Percentiles rank a stretch among this genome's conserved stretches.
Evolutionary conservation across 306 rosid species (phyloP).

Genomic region (Cyamopsis tetragonoloba): DNA sequence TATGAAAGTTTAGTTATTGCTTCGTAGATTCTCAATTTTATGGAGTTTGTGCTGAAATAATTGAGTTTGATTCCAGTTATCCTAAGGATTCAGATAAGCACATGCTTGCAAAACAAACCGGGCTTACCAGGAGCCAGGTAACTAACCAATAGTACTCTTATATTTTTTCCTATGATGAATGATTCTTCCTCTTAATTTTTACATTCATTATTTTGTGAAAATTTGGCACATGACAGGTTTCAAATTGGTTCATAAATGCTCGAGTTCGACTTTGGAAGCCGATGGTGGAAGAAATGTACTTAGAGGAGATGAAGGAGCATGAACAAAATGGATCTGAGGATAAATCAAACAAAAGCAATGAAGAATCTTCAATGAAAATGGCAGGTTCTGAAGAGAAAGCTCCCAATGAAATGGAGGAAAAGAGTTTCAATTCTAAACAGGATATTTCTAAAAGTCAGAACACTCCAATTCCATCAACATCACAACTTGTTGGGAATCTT

Average conservation of each 20-base stretch:
- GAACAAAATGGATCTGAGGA: conserved; percentile 66
- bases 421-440: conserved; percentile 54
- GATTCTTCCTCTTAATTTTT: neutral
- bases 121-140: conserved; percentile 97
- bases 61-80: conserved; percentile 52
- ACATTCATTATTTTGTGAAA: neutral
- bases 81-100: conserved; percentile 98
- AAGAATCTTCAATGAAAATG: conserved; percentile 55
- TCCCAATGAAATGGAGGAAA: conserved; percentile 34
- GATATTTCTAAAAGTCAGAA: conserved; percentile 44
- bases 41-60: neutral
- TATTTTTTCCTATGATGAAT: neutral
- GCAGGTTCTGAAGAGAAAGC: conserved; percentile 42
- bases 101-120: conserved; percentile 96
- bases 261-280: conserved; percentile 99
- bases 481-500: conserved; percentile 46
- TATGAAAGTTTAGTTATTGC: too few species aligned
- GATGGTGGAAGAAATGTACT: conserved; percentile 98
- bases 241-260: conserved; percentile 98
- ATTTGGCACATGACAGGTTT: conserved; percentile 52
- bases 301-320: conserved; percentile 88
- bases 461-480: conserved; percentile 40
- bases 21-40: neutral
- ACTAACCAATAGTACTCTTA: neutral
- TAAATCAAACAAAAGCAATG: conserved; percentile 60